These are phyloP conservation scores for Bipolaris victoriae DNA, from an alignment of 2,329 filamentous ascomycete species.

Conservation along the genomic window DNA sequence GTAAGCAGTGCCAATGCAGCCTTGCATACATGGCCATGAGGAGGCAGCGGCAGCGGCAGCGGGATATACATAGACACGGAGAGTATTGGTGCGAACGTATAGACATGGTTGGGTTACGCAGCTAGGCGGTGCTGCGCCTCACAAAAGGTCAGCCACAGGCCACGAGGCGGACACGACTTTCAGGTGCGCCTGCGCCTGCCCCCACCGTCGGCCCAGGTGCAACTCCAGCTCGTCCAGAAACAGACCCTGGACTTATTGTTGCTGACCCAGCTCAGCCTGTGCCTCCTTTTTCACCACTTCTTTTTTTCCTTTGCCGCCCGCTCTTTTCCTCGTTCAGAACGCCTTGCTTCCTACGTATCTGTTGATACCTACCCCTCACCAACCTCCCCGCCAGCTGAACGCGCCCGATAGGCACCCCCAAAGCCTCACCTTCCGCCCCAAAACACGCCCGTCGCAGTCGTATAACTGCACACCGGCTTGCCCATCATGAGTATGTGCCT, in stretches of 20 bases:
- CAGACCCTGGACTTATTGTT: slow-evolving; percentile 25
- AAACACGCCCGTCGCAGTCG: slow-evolving; percentile 34
- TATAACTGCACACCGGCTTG: slow-evolving; percentile 33
- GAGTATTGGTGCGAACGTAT: no score
- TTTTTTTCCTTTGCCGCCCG: slow-evolving; percentile 10
- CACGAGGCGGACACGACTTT: slow-evolving; percentile 33
- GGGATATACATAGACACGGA: slow-evolving; percentile 1
- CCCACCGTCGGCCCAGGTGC: slow-evolving; percentile 28
- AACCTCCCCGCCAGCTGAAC: slow-evolving; percentile 34
- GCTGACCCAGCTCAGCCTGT: slow-evolving; percentile 25
- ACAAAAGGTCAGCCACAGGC: slow-evolving; percentile 22
- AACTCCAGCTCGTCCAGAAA: slow-evolving; percentile 27
- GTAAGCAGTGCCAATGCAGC: slow-evolving; percentile 11
- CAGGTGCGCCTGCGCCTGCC: slow-evolving; percentile 32
- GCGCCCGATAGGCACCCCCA: slow-evolving; percentile 39
- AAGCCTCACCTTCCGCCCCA: slow-evolving; percentile 40
- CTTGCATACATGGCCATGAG: slow-evolving; percentile 13
- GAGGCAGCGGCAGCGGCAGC: background rate
- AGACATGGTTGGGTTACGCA: background rate
- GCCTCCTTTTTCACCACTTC: slow-evolving; percentile 21
- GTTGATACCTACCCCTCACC: slow-evolving; percentile 38
- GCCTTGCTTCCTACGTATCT: slow-evolving; percentile 29
- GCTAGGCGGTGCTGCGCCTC: slow-evolving; percentile 26
- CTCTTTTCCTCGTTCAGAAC: slow-evolving; percentile 16
- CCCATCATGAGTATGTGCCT: slow-evolving; percentile 46